Conservation (phyloP, 2,329 filamentous ascomycete genomes). For the Alternaria infectoria region DNA sequence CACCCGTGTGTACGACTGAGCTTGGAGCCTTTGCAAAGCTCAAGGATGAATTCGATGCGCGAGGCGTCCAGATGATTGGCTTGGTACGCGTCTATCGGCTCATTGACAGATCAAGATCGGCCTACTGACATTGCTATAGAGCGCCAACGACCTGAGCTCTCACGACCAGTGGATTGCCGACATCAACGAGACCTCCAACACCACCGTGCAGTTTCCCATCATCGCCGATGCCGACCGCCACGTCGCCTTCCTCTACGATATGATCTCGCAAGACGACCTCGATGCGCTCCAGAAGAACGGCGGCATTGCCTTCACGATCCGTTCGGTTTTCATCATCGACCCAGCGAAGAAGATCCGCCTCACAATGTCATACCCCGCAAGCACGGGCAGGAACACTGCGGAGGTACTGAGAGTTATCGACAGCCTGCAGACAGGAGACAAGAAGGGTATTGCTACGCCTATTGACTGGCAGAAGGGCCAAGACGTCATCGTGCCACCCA, state of each 20-base stretch:
- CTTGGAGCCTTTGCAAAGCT: constrained; percentile 91
- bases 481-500: constrained; percentile 89
- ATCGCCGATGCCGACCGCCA: constrained; percentile 58
- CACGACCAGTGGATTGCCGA: constrained; percentile 93
- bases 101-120: neutral
- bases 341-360: constrained; percentile 91
- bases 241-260: constrained; percentile 58
- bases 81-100: constrained; percentile 55
- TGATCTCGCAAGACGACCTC: constrained; percentile 60
- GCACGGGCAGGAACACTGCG: constrained; percentile 71
- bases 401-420: constrained; percentile 66
- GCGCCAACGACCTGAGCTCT: constrained; percentile 81
- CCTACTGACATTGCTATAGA: constrained; percentile 41
- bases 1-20: constrained; percentile 94
- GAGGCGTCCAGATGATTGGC: constrained; percentile 89
- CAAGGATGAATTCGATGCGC: constrained; percentile 84
- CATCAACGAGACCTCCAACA: constrained; percentile 56
- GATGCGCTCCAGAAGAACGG: constrained; percentile 61
- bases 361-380: constrained; percentile 91
- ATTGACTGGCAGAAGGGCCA: constrained; percentile 90
- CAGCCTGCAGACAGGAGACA: constrained; percentile 72
- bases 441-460: constrained; percentile 84
- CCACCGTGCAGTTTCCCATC: constrained; percentile 57
- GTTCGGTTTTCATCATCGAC: constrained; percentile 93
- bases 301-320: constrained; percentile 86